Base-by-base conservation (phyloP, 345 rosid species). In the Boechera divaricarpa region DNA sequence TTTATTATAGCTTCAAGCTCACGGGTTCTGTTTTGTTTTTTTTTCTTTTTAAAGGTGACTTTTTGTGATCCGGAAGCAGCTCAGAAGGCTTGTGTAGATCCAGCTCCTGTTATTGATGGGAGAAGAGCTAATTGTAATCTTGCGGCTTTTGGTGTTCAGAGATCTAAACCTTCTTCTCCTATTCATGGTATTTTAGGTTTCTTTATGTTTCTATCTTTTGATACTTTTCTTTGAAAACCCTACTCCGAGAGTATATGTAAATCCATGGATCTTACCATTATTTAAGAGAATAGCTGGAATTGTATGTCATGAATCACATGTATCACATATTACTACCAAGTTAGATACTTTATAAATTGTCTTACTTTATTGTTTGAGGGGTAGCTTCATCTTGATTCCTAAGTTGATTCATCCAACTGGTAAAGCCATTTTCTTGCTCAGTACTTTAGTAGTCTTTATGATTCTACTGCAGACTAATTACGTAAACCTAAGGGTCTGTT, bases 51-150 rank as follows among this genome's bases (percentile, higher is more conserved):
- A n/a, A 44, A 94, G 98, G 98, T 94, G 32, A 94, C 98, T 65
- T 94, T 94, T 82, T 84, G 91, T 70, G 97, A 92, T 54, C 91
- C 98, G 0, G 97, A 94, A 57, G 95, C 97, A 3, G 98, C 98
- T 63, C 90, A 87, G 89, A 89, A 87, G 68, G 97, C 98, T 18
- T 94, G 98, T 70, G 89, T 86, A 31, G 97, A 94, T 84, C 91
- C 97, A 64, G 87, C 97, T 74, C 97, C 98, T 3, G 97, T 94
- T 72, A 94, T 94, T 35, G 98, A 94, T 79, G 98, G 98, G 47
- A 89, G 98, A 80, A 90, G 97, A 81, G 97, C 98, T 24, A 94
- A 92, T 64, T 94, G 98, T 82, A 94, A 94, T 79, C 97, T 94
- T 71, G 98, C 97, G 13, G 93, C 91, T 67, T 79, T 94, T 78